Evolutionary conservation across 73 alveolate genomes (phyloP), one percentile per base, ranked within the genome.

Genomic region (Strombidium stylifer): DNA sequence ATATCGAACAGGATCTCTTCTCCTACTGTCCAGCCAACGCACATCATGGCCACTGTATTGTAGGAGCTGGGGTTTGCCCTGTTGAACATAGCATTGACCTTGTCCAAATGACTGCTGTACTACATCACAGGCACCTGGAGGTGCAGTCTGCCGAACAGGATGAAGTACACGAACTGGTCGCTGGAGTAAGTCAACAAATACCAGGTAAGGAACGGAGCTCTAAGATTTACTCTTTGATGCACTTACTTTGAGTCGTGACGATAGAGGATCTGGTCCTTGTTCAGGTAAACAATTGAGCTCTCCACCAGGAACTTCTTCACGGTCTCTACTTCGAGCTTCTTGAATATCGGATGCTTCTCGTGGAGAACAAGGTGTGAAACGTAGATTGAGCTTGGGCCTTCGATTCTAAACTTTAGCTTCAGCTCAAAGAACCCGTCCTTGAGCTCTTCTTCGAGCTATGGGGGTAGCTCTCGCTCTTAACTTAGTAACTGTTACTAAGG

Each of bases 391-490:
- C 42, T 10, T 10, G 4, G n/a, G 3, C 61, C 61, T 42, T 60
- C 6, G 12, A 24, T 46, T 25, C 41, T 60, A 23, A 60, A 60
- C 47, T 60, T 60, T 23, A 39, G 30, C 47, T 20, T 60, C 27
- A 60, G 49, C 32, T 60, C 75, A 41, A 60, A 60, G 61, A 60
- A 60, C 16, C 75, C 75, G 41, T 60, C 75, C 61, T 60, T 60
- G 3, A 60, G 36, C 19, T 60, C 75, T 6, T 60, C 75, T 26
- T 60, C 75, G 24, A 60, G n/a, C n/a, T n/a, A n/a, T n/a, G n/a
- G n/a, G n/a, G n/a, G n/a, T n/a, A n/a, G n/a, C n/a, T n/a, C n/a
- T n/a, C n/a, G n/a, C n/a, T n/a, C n/a, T n/a, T n/a, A n/a, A n/a
- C n/a, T n/a, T n/a, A n/a, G n/a, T n/a, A n/a, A n/a, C n/a, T n/a